Base-by-base conservation (phyloP, 768 basidiomycete genomes). In the Stropharia rugosoannulata region DNA sequence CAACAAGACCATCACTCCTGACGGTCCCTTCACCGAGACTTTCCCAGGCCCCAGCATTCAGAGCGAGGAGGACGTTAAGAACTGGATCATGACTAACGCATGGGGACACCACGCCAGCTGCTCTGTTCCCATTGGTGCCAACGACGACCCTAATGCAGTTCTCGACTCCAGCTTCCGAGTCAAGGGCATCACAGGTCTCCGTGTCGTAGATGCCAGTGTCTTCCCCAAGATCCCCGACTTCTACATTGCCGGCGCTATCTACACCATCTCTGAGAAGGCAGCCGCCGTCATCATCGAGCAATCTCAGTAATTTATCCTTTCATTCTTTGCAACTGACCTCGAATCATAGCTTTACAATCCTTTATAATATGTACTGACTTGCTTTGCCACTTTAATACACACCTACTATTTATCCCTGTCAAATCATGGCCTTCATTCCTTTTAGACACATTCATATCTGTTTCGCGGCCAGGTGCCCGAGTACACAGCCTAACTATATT, bases 91-190 rank as follows among this genome's bases (percentile, higher is more conserved):
- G 25, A 42, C 46, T 18, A 46, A 57, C 12, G 56, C 56, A 15
- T 57, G 56, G 56, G 56, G 56, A 40, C 56, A 57, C 50, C 56
- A 57, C 10, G 56, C 51, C 3, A 57, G 51, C 22, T 57, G 56
- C 46, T 29, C 56, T 3, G 56, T 57, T 5, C 56, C 56, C 37
- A 57, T 57, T 22, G 56, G 56, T 15, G 43, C 56, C 11, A 43
- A 27, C 32, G 32, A 48, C 43, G 56, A 57, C 45, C 18, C 27
- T 11, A 51, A 35, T 27, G 40, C 56, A 10, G 56, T 53, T 0
- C 29, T 57, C 15, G 56, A 57, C 25, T 57, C 56, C 1, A 46
- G 36, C 22, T 57, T 57, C 44, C 32, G 46, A 16, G 51, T 57
- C 13, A 57, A 57, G 35, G 56, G 51, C n/a, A 46, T 57, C 8